A percentile compares a stretch with the other conserved stretches of the same genome.
These are phyloP conservation scores for Amanita molliuscula DNA, from an alignment of 768 basidiomycete species.

Conservation along the genomic window DNA sequence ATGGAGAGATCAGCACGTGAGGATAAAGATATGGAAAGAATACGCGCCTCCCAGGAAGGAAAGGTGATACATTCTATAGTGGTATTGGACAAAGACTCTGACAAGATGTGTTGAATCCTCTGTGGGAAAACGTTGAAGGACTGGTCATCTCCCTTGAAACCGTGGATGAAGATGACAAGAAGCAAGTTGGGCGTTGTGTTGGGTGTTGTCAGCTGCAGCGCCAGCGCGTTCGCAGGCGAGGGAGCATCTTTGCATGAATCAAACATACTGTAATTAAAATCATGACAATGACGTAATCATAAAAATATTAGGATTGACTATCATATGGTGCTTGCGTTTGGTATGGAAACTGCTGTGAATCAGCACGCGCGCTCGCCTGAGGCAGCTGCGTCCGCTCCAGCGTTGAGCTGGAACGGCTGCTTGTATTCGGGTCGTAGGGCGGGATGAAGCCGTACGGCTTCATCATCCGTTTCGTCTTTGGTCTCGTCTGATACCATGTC, in stretches of 20 bases:
- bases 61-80: constrained; percentile 71
- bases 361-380: constrained; percentile 10
- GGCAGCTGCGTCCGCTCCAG: constrained; percentile 1
- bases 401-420: neutral
- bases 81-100: constrained; percentile 47
- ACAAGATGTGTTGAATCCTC: constrained; percentile 65
- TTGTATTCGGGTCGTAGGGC: neutral
- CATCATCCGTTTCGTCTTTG: neutral
- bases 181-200: constrained; percentile 32
- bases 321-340: constrained; percentile 48
- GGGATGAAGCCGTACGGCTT: neutral
- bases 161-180: constrained; percentile 72
- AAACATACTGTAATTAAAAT: neutral
- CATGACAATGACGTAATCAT: neutral
- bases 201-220: neutral
- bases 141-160: constrained; percentile 53
- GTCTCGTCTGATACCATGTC: constrained; percentile 23
- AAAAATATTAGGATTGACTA: constrained; percentile 22
- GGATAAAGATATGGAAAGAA: constrained; percentile 5
- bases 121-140: constrained; percentile 76
- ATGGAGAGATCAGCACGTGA: constrained; percentile 1
- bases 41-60: constrained; percentile 75
- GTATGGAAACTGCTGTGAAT: constrained; percentile 20
- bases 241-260: neutral
- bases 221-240: constrained; percentile 1